Conservation (phyloP, 2,329 filamentous ascomycete species). For the Alternaria brassicicola region DNA sequence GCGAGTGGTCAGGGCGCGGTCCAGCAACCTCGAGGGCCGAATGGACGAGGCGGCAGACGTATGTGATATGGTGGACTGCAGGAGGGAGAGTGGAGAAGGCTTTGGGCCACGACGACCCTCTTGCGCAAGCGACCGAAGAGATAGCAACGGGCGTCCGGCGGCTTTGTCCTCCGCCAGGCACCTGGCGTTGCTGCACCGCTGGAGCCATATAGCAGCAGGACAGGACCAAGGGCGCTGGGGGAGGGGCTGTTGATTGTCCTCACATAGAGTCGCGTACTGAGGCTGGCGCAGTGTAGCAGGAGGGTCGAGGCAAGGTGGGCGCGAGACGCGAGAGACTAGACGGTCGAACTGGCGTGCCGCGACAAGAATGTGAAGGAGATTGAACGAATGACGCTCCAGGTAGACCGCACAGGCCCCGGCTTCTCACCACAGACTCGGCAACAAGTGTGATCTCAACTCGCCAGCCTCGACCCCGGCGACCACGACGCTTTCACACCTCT, state of each 20-base stretch:
- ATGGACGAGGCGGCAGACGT: not conserved
- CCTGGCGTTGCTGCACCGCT: constrained; percentile 13
- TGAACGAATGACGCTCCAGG: constrained; percentile 16
- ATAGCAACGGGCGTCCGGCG: constrained; percentile 36
- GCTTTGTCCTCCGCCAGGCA: constrained; percentile 25
- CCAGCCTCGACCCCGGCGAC: constrained; percentile 19
- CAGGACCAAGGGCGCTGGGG: no score
- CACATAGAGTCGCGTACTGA: not conserved
- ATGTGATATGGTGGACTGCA: not conserved
- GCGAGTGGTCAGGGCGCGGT: constrained; percentile 8
- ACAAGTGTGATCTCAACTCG: constrained; percentile 26
- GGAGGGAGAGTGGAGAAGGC: not conserved
- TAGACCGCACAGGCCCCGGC: constrained; percentile 19
- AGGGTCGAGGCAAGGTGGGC: not conserved
- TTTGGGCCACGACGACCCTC: not conserved
- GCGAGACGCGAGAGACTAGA: constrained; percentile 20
- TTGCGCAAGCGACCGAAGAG: constrained; percentile 25
- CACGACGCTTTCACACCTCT: constrained; percentile 9
- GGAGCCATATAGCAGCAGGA: constrained; percentile 6
- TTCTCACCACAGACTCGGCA: constrained; percentile 26
- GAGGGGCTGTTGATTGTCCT: no score
- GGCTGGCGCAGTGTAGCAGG: not conserved
- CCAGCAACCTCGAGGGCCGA: not conserved
- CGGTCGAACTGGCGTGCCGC: constrained; percentile 14
- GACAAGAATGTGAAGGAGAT: no score